Base-by-base conservation (phyloP, 1,284 basidiomycete genomes). In the Hymenochaete sp. region DNA sequence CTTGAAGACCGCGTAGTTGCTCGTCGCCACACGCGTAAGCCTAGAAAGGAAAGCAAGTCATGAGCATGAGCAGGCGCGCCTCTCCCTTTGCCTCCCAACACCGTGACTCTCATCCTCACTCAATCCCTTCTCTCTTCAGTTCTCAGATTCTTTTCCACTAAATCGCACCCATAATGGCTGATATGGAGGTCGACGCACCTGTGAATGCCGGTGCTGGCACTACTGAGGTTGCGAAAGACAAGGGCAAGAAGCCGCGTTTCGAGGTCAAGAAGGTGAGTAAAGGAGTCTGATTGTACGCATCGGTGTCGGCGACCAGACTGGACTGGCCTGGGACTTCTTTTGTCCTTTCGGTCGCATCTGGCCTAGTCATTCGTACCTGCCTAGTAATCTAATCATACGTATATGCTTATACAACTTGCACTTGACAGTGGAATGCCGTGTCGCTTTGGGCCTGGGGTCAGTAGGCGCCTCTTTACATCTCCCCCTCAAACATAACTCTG, bases 361-460 rank as follows among this genome's bases (percentile, higher is more conserved):
- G n/a, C n/a, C n/a, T 9, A 31, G 10, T 31, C 28, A 14, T 9
- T 31, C 21, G 32, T 16, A 16, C 5, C 32, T 35, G 13, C 14
- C 5, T n/a, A 35, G 14, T 35, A n/a, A 6, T 35, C 14, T n/a
- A 35, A 31, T 31, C 21, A 35, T 35, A n/a, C 42, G 49, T 38
- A 52, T 51, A 39, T 46, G 22, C 40, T 26, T 27, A 14, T 18
- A 36, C 16, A 40, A 47, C 2, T 22, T 43, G 33, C 48, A 25
- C 27, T 11, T 45, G 29, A 32, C 55, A 96, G 93, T 97, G 92
- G 92, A 95, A 95, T 58, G 93, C 93, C 24, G 93, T 96, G 46
- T 76, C 93, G 2, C 72, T 97, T 0, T 97, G 93, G 93, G 89
- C 93, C 22, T 97, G 93, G 92, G 92, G 91, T 93, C 53, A 51